These are phyloP conservation scores for Persicaria tinctoria DNA, from an alignment of 148 eudicot genomes.

Conservation along the genomic window DNA sequence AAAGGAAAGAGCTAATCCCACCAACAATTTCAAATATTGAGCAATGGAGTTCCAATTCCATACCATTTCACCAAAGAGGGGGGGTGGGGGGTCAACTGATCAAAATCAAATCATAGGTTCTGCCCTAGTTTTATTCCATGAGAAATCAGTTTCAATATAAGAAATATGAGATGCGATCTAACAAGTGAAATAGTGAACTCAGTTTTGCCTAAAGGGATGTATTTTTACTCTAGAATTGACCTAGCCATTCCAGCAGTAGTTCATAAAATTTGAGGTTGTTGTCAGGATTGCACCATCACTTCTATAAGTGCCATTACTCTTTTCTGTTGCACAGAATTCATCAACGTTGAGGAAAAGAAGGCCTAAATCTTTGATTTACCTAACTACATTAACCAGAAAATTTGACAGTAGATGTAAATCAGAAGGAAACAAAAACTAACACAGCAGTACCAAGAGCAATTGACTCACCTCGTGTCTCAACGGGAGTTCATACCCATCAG, in stretches of 20 bases:
- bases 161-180: background rate
- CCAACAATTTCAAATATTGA: too few relatives aligned
- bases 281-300: background rate
- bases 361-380: background rate
- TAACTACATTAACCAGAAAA: background rate
- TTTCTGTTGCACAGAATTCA: background rate
- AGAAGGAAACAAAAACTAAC: background rate
- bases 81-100: background rate
- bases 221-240: background rate
- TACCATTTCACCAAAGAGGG: background rate
- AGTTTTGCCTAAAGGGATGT: background rate
- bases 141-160: background rate
- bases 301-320: background rate
- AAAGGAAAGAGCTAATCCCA: too few relatives aligned
- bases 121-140: background rate
- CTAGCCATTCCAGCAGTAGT: background rate
- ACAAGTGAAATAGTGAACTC: background rate
- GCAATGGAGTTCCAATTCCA: background rate
- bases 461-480: constrained; percentile 26
- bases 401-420: background rate
- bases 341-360: background rate
- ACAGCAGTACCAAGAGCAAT: background rate
- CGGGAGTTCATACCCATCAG: constrained; percentile 50
- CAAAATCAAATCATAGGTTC: background rate
- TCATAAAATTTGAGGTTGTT: background rate